Evolutionary conservation across 257 asterid species (phyloP).

Genomic region (Rubia yunnanensis): DNA sequence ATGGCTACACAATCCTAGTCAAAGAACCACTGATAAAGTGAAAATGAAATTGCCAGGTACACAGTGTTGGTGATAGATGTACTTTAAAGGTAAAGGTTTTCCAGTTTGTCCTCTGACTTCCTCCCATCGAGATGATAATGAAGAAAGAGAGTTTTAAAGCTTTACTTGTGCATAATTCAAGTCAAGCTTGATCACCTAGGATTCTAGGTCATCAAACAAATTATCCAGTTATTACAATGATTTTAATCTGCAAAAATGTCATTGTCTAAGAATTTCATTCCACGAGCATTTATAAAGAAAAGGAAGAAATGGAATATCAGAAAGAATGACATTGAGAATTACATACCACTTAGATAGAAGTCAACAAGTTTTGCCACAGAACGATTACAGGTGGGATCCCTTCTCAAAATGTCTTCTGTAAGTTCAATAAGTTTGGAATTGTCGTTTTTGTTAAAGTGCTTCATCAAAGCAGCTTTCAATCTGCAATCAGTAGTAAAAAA

Average conservation of each 20-base stretch:
- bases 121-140: neutral
- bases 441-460: slow-evolving; percentile 56
- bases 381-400: slow-evolving; percentile 71
- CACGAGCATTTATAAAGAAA: neutral
- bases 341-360: slow-evolving; percentile 59
- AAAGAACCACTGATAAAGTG: neutral
- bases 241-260: neutral
- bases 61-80: neutral
- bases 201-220: neutral
- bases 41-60: neutral
- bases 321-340: neutral
- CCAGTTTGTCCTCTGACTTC: neutral
- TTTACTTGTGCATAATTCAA: neutral
- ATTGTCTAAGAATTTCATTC: neutral
- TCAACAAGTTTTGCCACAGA: slow-evolving; percentile 53
- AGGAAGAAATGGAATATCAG: neutral
- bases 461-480: slow-evolving; percentile 57
- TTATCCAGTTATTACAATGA: neutral
- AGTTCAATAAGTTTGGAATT: slow-evolving; percentile 34
- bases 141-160: neutral
- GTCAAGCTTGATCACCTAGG: neutral
- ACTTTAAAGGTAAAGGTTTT: neutral
- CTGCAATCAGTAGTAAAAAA: slow-evolving; percentile 32
- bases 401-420: slow-evolving; percentile 61
- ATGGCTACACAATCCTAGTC: neutral